Percentiles rank a stretch among this genome's conserved stretches.
Conservation (phyloP, 176 grass and related monocot genomes). For the Puya raimondii region DNA sequence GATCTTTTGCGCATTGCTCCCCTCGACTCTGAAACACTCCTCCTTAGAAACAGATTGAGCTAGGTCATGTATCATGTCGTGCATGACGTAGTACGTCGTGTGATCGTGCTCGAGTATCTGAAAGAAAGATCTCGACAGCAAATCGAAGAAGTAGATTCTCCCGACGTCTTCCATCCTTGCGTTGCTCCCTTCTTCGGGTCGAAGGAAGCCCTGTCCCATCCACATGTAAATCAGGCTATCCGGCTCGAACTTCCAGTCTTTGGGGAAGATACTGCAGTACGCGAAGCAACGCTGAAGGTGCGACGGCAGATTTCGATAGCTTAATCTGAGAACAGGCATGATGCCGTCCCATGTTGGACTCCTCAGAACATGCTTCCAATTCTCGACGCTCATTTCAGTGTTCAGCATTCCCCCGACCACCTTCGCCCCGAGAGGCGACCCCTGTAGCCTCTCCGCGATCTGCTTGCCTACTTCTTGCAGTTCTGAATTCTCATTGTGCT, state of each 20-base stretch:
- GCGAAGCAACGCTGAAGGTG: constrained; percentile 27
- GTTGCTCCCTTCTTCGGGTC: constrained; percentile 2
- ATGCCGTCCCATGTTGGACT: constrained; percentile 27
- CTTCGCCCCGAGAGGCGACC: constrained; percentile 14
- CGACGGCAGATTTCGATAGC: constrained; percentile 31
- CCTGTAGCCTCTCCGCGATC: constrained; percentile 17
- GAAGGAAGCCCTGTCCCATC: constrained; percentile 36
- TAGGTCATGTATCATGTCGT: constrained; percentile 32
- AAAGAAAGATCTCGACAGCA: constrained; percentile 27
- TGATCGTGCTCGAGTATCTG: constrained; percentile 7
- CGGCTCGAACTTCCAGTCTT: constrained; percentile 18
- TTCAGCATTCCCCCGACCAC: constrained; percentile 14
- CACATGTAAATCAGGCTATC: constrained; percentile 33
- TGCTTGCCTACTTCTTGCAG: background rate
- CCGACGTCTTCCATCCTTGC: constrained; percentile 31
- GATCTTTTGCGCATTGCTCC: constrained; percentile 19
- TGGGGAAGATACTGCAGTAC: constrained; percentile 41
- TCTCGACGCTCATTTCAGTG: background rate
- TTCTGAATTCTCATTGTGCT: background rate
- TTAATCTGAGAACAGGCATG: constrained; percentile 27
- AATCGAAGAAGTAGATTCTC: constrained; percentile 19
- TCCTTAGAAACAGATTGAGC: constrained; percentile 27
- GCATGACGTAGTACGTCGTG: constrained; percentile 25
- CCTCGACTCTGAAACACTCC: constrained; percentile 34
- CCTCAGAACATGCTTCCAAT: constrained; percentile 2